phyloP scores from a whole-genome alignment of 192 early-diverging fungal species.

The Allomyces macrogynus region DNA sequence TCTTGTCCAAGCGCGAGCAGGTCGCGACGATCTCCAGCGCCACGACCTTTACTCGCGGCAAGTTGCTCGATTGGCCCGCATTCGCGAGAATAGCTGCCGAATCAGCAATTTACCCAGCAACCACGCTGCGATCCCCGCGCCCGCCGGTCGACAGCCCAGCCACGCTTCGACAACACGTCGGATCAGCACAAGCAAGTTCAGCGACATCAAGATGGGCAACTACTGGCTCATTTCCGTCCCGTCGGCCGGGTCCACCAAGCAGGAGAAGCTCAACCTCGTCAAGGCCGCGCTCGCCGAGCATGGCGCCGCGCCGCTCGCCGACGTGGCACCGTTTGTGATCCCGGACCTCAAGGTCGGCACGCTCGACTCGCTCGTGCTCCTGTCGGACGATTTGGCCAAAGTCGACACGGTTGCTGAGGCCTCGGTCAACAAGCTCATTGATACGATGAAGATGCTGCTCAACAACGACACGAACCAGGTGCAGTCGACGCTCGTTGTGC shows the following conservation, averaged over 20 bases:
- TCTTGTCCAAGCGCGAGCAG: too few relatives aligned
- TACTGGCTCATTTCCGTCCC: conserved; percentile 71
- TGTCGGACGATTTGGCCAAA: conserved; percentile 89
- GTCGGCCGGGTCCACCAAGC: conserved; percentile 51
- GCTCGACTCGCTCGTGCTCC: conserved; percentile 72
- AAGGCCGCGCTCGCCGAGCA: conserved; percentile 18
- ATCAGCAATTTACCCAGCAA: too few relatives aligned
- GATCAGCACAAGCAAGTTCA: too few relatives aligned
- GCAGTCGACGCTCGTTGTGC: conserved; percentile 43
- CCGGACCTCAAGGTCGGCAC: conserved; percentile 96
- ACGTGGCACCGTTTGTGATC: conserved; percentile 42
- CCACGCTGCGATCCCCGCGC: too few relatives aligned
- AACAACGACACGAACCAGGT: conserved; percentile 39
- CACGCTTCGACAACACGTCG: too few relatives aligned
- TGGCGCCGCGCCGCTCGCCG: conserved; percentile 16
- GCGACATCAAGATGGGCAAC: conserved; percentile 14
- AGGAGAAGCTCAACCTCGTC: conserved; percentile 27
- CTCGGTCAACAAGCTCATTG: conserved; percentile 58
- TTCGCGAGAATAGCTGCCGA: too few relatives aligned
- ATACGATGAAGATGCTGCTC: conserved; percentile 59
- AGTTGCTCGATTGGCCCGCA: too few relatives aligned
- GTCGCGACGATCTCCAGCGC: too few relatives aligned
- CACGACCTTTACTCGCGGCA: too few relatives aligned
- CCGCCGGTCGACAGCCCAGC: too few relatives aligned
- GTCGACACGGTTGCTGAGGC: conserved; percentile 56